Evolutionary conservation across 2,329 filamentous ascomycete genomes (phyloP).

Genomic region (Cladosporium velox): DNA sequence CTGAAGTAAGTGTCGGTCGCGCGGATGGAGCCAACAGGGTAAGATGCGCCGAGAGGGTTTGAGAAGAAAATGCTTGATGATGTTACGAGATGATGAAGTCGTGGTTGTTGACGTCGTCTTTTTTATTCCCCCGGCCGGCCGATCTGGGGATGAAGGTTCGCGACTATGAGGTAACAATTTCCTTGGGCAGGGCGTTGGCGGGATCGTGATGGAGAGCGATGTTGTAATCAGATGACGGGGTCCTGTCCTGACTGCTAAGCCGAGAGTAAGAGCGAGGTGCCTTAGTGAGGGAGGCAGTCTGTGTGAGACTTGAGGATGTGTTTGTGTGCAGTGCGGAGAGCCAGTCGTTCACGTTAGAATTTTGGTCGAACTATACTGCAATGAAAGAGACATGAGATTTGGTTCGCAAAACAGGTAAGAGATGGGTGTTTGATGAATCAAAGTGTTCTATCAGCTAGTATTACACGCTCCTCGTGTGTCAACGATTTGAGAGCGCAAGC

Average conservation of each 20-base stretch:
- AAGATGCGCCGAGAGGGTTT: neutral
- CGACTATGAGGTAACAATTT: neutral
- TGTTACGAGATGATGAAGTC: neutral
- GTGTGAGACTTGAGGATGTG: neutral
- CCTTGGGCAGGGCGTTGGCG: neutral
- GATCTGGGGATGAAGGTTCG: slow-evolving; percentile 5
- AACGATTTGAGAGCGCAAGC: neutral
- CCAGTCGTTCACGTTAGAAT: neutral
- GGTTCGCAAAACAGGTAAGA: neutral
- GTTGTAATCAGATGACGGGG: neutral
- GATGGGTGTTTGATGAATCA: slow-evolving; percentile 15
- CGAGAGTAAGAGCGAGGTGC: neutral
- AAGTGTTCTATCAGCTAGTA: slow-evolving; percentile 7
- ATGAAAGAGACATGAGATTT: neutral
- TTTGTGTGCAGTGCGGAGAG: neutral
- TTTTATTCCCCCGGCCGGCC: neutral
- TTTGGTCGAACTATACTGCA: neutral
- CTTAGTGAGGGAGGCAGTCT: neutral
- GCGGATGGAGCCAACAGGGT: neutral
- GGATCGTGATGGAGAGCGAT: neutral
- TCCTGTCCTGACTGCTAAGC: neutral
- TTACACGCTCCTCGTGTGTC: slow-evolving; percentile 5
- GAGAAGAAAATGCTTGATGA: neutral
- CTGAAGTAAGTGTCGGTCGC: neutral
- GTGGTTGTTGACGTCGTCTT: neutral